Base-by-base conservation (phyloP, 495 filamentous ascomycete species). In the Choiromyces venosus region DNA sequence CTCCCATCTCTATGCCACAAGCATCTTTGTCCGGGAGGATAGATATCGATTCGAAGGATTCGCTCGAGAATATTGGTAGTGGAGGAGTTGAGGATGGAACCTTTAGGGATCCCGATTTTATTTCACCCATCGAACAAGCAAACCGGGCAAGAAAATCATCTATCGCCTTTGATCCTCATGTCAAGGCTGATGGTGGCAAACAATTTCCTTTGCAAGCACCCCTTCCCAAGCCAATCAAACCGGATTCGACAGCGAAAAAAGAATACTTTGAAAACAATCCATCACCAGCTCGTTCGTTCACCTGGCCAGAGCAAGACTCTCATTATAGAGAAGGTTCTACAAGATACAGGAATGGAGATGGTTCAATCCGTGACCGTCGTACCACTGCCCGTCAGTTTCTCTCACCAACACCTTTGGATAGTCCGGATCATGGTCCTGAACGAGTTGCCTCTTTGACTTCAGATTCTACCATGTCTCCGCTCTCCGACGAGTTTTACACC, bases 381-480 rank as follows among this genome's bases (percentile, higher is more conserved):
- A 25, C 21, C 18, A 77, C 82, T 61, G 73, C 78, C 33, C 72
- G 81, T 37, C 73, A 65, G 29, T 29, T 52, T 7, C 64, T 68
- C 38, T 61, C 52, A 12, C 52, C 52, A 25, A 52, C 44, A 29
- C 52, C 52, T 61, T 36, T 71, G 35, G 74, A 66, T 33, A 69
- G 69, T 37, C 73, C 52, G 25, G n/a, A 29, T 29, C 52, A 61
- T 61, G 73, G 42, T 21, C 33, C 61, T 21, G 76, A 76, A 9
- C 66, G 68, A 16, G 65, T 76, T 38, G 86, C 86, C 21, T 91
- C 89, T 14, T 83, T 91, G 74, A 90, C 89, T 5, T 84, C 82
- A 66, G 86, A 87, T 33, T 84, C 83, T 29, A 78, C 87, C 2
- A 79, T 88, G 25, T 89, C 88, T 6, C 88, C 89, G 9, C 78